phyloP scores from a whole-genome alignment of 495 filamentous ascomycete species.

The Ascodesmis nigricans region DNA sequence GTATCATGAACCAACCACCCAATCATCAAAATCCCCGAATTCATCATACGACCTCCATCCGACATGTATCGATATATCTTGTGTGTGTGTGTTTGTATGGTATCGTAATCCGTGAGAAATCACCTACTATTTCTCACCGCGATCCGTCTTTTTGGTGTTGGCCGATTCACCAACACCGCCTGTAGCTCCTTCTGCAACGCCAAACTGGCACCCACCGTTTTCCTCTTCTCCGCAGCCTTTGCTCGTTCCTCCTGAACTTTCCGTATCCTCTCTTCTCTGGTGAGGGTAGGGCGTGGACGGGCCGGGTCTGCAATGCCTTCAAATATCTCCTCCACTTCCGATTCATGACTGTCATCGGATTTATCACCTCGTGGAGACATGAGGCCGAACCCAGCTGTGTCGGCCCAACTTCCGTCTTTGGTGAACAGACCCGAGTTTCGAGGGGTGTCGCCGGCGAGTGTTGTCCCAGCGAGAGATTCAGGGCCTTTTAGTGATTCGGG shows the following conservation, averaged over 20 bases:
- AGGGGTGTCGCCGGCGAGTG: slow-evolving; percentile 48
- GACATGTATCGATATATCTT: too few species aligned
- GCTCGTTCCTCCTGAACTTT: slow-evolving; percentile 77
- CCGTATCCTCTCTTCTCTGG: slow-evolving; percentile 66
- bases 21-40: too few species aligned
- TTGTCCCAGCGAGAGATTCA: slow-evolving; percentile 59
- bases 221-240: slow-evolving; percentile 39
- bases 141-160: slow-evolving; percentile 27
- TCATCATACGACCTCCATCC: too few species aligned
- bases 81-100: too few species aligned
- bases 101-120: too few species aligned
- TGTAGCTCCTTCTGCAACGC: slow-evolving; percentile 83
- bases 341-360: slow-evolving; percentile 16
- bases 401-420: slow-evolving; percentile 55
- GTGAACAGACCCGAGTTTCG: slow-evolving; percentile 35
- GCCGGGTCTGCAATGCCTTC: slow-evolving; percentile 70
- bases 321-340: slow-evolving; percentile 58
- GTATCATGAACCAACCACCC: too few species aligned
- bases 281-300: slow-evolving; percentile 39
- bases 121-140: too few species aligned
- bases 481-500: slow-evolving; percentile 52
- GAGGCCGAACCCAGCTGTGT: slow-evolving; percentile 20
- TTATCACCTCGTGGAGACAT: slow-evolving; percentile 22
- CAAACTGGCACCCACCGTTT: slow-evolving; percentile 54
- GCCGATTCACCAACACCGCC: slow-evolving; percentile 56